Evolutionary conservation across 1,284 basidiomycete genomes (phyloP).

Genomic region (Leccinum laetum): DNA sequence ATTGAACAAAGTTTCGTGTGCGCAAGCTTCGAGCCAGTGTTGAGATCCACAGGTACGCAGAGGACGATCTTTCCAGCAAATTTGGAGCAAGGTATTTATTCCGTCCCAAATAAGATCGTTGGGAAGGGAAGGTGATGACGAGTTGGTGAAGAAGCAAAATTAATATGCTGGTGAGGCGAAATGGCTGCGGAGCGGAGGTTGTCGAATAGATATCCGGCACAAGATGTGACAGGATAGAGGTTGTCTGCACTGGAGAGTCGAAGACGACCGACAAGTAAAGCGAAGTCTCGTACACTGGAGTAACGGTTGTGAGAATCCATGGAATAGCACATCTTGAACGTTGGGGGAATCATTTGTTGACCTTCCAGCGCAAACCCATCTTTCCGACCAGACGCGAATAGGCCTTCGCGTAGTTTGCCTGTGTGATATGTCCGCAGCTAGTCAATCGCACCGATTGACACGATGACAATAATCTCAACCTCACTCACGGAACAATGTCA

Average conservation of each 20-base stretch:
- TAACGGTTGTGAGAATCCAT: not conserved
- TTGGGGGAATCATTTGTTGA: constrained; percentile 25
- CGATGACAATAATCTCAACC: not conserved
- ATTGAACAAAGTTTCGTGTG: constrained; percentile 49
- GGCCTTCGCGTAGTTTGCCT: constrained; percentile 74
- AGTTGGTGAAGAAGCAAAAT: constrained; percentile 57
- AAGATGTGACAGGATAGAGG: constrained; percentile 59
- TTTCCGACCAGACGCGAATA: constrained; percentile 54
- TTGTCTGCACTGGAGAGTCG: constrained; percentile 52
- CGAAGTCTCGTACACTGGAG: constrained; percentile 67
- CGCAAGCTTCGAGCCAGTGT: constrained; percentile 48
- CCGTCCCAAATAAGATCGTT: constrained; percentile 50
- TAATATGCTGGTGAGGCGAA: constrained; percentile 36
- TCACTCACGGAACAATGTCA: constrained; percentile 65
- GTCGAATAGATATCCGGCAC: constrained; percentile 46
- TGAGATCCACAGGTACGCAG: constrained; percentile 46
- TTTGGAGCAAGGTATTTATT: constrained; percentile 40
- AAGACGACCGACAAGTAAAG: constrained; percentile 64
- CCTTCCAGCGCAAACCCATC: constrained; percentile 68
- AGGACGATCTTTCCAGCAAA: constrained; percentile 37
- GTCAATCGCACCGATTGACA: not conserved
- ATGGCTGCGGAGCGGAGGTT: constrained; percentile 24
- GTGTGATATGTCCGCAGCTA: constrained; percentile 2
- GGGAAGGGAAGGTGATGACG: constrained; percentile 57
- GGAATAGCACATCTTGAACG: not conserved